A percentile compares a stretch with the other conserved stretches of the same genome.
These are phyloP conservation scores for Schoenoplectus triqueter DNA, from an alignment of 202 grass and related monocot genomes.

Conservation along the genomic window DNA sequence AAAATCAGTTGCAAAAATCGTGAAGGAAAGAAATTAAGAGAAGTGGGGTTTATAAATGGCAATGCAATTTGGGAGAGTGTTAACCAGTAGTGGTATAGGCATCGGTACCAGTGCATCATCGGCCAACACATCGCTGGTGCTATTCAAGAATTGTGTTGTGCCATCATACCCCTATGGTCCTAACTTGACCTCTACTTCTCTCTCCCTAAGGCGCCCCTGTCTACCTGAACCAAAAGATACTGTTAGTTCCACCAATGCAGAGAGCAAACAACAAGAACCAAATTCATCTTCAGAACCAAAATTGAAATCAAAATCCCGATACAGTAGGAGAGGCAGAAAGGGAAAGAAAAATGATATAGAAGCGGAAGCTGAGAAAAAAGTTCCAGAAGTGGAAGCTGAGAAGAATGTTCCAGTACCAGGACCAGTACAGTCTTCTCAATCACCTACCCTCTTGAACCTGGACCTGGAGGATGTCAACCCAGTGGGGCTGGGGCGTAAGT, in stretches of 20 bases:
- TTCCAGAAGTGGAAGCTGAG: conserved; percentile 31
- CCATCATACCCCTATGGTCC: conserved; percentile 24
- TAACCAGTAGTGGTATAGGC: conserved; percentile 26
- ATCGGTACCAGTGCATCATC: conserved; percentile 33
- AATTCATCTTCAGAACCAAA: conserved; percentile 5
- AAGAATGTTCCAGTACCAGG: conserved; percentile 26
- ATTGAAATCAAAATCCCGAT: neutral
- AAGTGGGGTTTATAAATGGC: conserved; percentile 15
- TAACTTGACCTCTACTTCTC: conserved; percentile 27
- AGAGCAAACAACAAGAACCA: conserved; percentile 20
- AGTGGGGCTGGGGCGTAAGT: conserved; percentile 80
- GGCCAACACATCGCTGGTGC: conserved; percentile 5
- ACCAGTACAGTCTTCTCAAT: conserved; percentile 15
- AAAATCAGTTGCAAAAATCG: neutral
- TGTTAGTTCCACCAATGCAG: neutral
- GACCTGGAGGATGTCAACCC: conserved; percentile 76
- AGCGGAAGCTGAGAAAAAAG: conserved; percentile 41
- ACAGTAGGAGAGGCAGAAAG: conserved; percentile 36
- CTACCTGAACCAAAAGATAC: conserved; percentile 23
- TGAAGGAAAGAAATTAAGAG: neutral
- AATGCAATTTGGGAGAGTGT: conserved; percentile 32
- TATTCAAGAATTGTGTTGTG: conserved; percentile 36
- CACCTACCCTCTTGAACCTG: conserved; percentile 47
- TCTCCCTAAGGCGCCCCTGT: conserved; percentile 26
- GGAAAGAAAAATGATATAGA: conserved; percentile 38